phyloP scores from a whole-genome alignment of 2,329 filamentous ascomycete species.

The Sordariomycetes sp. region DNA sequence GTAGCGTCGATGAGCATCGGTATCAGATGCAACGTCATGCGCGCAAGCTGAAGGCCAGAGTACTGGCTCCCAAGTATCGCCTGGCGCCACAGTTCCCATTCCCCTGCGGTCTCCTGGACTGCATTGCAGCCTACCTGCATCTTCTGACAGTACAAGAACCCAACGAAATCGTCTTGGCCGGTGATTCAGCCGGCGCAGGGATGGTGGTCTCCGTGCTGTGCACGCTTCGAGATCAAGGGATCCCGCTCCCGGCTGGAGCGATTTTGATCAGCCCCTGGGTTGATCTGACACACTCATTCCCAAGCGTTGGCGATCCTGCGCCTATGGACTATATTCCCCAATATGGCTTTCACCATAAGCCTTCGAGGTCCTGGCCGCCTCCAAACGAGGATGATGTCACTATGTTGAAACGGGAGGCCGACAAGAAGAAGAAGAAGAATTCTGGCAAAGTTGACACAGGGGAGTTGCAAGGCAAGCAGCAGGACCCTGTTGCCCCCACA shows the following conservation, averaged over 20 bases:
- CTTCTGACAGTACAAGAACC: slow-evolving; percentile 70
- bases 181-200: slow-evolving; percentile 88
- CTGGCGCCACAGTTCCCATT: slow-evolving; percentile 93
- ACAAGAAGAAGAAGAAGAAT: slow-evolving; percentile 24
- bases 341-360: slow-evolving; percentile 82
- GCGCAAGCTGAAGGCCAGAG: slow-evolving; percentile 80
- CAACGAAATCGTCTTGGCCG: slow-evolving; percentile 75
- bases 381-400: slow-evolving; percentile 69
- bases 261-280: slow-evolving; percentile 94
- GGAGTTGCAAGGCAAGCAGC: slow-evolving; percentile 20
- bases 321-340: slow-evolving; percentile 81
- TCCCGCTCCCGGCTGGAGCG: slow-evolving; percentile 81
- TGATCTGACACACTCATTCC: slow-evolving; percentile 91
- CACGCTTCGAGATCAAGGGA: slow-evolving; percentile 68
- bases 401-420: slow-evolving; percentile 40
- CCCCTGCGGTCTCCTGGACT: slow-evolving; percentile 85
- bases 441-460: not conserved
- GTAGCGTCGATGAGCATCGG: slow-evolving; percentile 91
- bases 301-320: slow-evolving; percentile 67
- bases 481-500: slow-evolving; percentile 19
- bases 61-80: slow-evolving; percentile 80
- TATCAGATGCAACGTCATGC: slow-evolving; percentile 97
- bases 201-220: slow-evolving; percentile 80
- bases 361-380: slow-evolving; percentile 86
- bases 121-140: slow-evolving; percentile 77